A percentile compares a stretch with the other conserved stretches of the same genome.
These are phyloP conservation scores for Rhodamnia argentea DNA, from an alignment of 345 rosid species.

Conservation along the genomic window DNA sequence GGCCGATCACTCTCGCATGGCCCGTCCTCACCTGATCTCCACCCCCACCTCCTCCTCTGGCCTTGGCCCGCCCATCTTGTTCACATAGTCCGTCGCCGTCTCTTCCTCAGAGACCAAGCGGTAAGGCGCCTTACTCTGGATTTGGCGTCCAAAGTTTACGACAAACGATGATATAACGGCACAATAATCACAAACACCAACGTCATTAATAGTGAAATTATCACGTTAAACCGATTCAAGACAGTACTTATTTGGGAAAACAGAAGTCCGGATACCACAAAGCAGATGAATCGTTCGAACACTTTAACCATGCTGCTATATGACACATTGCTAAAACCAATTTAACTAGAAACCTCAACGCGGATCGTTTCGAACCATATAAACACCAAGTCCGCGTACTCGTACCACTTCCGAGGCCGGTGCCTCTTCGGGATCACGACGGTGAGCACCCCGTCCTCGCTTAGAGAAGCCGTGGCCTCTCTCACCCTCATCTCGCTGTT, in stretches of 20 bases:
- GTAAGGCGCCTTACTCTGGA: no score
- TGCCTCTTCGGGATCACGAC: background rate
- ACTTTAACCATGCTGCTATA: no score
- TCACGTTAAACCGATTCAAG: no score
- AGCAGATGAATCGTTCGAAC: no score
- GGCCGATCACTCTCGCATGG: no score
- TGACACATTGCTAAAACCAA: background rate
- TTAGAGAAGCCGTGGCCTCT: background rate
- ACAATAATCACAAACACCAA: no score
- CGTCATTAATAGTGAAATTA: no score
- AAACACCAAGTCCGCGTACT: background rate
- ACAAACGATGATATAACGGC: no score
- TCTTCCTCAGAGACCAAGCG: rapidly evolving
- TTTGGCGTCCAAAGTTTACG: no score
- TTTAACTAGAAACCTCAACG: background rate
- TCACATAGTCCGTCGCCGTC: background rate
- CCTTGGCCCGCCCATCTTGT: background rate
- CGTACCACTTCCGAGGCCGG: background rate
- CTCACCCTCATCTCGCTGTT: background rate
- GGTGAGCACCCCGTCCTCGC: background rate
- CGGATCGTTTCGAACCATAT: background rate
- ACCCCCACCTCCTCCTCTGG: background rate
- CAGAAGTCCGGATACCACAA: no score
- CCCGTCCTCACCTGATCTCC: no score
- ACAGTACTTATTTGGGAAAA: no score